A percentile compares a stretch with the other conserved stretches of the same genome.
Conservation (phyloP, 495 filamentous ascomycete species). For the Penicillium samsonianum region DNA sequence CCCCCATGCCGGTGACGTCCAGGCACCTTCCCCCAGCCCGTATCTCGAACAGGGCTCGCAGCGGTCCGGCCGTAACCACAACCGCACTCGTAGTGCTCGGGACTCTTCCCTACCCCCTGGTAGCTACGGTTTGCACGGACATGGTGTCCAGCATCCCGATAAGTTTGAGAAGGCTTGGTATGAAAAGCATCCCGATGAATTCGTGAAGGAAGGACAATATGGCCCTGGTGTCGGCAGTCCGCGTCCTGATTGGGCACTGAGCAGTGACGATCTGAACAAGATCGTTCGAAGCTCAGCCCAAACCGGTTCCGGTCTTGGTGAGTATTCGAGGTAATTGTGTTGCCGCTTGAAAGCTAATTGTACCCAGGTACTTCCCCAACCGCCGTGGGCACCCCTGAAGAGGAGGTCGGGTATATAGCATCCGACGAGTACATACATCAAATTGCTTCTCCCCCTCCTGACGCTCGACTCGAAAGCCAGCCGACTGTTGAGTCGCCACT, state of each 20-base stretch:
- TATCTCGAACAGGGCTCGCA: constrained; percentile 50
- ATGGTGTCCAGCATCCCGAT: constrained; percentile 66
- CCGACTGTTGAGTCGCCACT: constrained; percentile 59
- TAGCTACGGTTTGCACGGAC: constrained; percentile 85
- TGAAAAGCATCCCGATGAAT: constrained; percentile 81
- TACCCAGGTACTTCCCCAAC: constrained; percentile 50
- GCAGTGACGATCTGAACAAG: constrained; percentile 88
- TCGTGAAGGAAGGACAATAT: constrained; percentile 69
- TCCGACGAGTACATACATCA: constrained; percentile 75
- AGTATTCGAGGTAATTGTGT: constrained; percentile 14
- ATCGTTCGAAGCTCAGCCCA: constrained; percentile 74
- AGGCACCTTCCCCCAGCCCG: constrained; percentile 88
- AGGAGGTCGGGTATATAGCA: constrained; percentile 79
- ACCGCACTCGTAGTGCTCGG: constrained; percentile 61
- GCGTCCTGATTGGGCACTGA: constrained; percentile 81
- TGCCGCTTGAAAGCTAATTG: constrained; percentile 11
- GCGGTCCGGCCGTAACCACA: constrained; percentile 66
- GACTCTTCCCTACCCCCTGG: constrained; percentile 67
- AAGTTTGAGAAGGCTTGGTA: constrained; percentile 87
- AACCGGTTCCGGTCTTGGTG: constrained; percentile 66
- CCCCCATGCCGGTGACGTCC: constrained; percentile 90
- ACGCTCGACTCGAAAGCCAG: constrained; percentile 46
- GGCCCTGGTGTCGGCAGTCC: constrained; percentile 63
- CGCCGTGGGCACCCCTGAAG: constrained; percentile 65
- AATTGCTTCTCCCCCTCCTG: constrained; percentile 62